A percentile compares a stretch with the other conserved stretches of the same genome.
These are phyloP conservation scores for Pseudogymnoascus sp. DNA, from an alignment of 2,329 filamentous ascomycete genomes.

Conservation along the genomic window DNA sequence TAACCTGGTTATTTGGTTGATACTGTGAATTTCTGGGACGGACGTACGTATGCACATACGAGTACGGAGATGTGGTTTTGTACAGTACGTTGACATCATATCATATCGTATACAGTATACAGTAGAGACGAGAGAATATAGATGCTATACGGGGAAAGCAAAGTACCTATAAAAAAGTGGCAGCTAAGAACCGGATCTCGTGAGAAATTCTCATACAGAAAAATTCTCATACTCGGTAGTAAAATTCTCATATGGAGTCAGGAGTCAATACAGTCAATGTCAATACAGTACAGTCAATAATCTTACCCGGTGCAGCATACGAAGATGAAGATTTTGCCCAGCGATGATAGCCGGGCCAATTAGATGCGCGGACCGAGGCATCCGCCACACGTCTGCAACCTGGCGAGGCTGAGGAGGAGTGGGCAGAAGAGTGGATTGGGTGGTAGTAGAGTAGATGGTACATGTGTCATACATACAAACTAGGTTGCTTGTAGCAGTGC, in stretches of 20 bases:
- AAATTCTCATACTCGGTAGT: neutral
- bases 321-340: neutral
- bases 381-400: neutral
- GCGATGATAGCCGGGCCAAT: constrained; percentile 5
- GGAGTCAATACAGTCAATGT: too few relatives aligned
- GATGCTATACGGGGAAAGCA: neutral
- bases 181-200: neutral
- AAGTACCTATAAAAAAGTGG: neutral
- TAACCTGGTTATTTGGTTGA: neutral
- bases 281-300: too few relatives aligned
- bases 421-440: neutral
- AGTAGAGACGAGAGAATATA: neutral
- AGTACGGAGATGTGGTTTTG: neutral
- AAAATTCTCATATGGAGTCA: too few relatives aligned
- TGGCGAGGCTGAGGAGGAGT: neutral
- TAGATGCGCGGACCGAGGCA: neutral
- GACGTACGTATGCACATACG: neutral
- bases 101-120: too few relatives aligned
- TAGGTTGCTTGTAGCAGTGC: neutral
- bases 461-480: neutral
- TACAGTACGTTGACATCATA: too few relatives aligned
- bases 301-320: neutral
- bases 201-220: neutral
- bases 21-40: neutral
- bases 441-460: neutral